A percentile compares a stretch with the other conserved stretches of the same genome.
phyloP scores from a whole-genome alignment of 2,329 filamentous ascomycete genomes.

The Nigrospora osmanthi region DNA sequence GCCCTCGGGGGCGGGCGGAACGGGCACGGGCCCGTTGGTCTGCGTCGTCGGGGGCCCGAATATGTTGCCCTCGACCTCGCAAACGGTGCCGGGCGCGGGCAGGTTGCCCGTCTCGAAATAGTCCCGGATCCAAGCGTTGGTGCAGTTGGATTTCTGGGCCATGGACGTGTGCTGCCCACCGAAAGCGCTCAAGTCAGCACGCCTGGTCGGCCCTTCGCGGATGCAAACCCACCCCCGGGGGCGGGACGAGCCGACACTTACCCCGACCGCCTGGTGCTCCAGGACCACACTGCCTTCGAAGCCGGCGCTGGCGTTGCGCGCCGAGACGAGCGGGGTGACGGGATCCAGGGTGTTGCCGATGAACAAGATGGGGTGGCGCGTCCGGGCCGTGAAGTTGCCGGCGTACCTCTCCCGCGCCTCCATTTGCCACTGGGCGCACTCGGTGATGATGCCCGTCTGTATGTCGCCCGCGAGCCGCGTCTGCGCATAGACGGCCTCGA shows the following conservation, averaged over 20 bases:
- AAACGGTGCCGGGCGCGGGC: conserved; percentile 1
- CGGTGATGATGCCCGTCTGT: conserved; percentile 5
- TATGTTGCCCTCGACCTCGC: background rate
- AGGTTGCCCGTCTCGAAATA: conserved; percentile 1
- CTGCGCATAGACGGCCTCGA: conserved; percentile 6
- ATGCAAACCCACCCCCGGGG: background rate
- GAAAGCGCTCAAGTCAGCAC: background rate
- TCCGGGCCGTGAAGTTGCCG: conserved; percentile 13
- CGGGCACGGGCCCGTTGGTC: too few relatives aligned
- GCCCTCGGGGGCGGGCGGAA: too few relatives aligned
- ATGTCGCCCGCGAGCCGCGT: conserved; percentile 11
- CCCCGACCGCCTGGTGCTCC: conserved; percentile 15
- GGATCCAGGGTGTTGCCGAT: conserved; percentile 20
- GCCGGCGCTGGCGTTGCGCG: conserved; percentile 14
- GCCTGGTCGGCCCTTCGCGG: background rate
- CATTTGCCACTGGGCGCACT: conserved; percentile 19
- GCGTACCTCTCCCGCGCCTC: conserved; percentile 15
- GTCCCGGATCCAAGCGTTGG: background rate
- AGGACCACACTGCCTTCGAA: conserved; percentile 20
- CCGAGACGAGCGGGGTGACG: conserved; percentile 19
- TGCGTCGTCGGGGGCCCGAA: too few relatives aligned
- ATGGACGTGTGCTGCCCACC: background rate
- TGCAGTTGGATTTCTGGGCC: background rate
- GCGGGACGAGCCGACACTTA: conserved; percentile 1
- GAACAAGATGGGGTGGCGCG: conserved; percentile 17